Conservation (phyloP, 306 rosid species). For the Inga laurina region DNA sequence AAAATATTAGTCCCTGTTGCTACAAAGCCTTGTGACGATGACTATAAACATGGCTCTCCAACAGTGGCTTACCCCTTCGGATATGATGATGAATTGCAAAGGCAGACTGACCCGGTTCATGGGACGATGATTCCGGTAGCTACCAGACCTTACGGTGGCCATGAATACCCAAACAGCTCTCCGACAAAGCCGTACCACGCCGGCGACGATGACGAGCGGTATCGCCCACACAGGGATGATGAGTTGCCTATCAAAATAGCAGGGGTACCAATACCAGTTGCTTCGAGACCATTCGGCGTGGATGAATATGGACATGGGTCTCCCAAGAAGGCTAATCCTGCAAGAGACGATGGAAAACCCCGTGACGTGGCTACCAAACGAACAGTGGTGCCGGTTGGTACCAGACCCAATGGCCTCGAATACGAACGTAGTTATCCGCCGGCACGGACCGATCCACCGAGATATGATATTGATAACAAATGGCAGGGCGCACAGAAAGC, state of each 20-base stretch:
- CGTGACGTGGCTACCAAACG: neutral
- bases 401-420: neutral
- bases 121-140: neutral
- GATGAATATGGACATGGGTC: neutral
- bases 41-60: neutral
- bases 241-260: neutral
- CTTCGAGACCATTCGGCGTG: neutral
- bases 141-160: neutral
- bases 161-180: neutral
- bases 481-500: neutral
- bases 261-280: neutral
- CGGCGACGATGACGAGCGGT: too few relatives aligned
- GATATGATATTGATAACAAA: neutral
- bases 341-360: neutral
- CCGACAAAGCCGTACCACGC: neutral
- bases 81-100: constrained; percentile 6
- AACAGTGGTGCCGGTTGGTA: neutral
- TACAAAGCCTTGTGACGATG: constrained; percentile 17
- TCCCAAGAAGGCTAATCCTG: neutral
- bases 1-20: constrained; percentile 31
- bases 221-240: neutral
- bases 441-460: neutral
- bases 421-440: neutral
- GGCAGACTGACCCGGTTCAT: constrained; percentile 21
- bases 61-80: neutral